phyloP scores from a whole-genome alignment of 352 stramenopile genomes.

The Pythium rhizo-oryzae region DNA sequence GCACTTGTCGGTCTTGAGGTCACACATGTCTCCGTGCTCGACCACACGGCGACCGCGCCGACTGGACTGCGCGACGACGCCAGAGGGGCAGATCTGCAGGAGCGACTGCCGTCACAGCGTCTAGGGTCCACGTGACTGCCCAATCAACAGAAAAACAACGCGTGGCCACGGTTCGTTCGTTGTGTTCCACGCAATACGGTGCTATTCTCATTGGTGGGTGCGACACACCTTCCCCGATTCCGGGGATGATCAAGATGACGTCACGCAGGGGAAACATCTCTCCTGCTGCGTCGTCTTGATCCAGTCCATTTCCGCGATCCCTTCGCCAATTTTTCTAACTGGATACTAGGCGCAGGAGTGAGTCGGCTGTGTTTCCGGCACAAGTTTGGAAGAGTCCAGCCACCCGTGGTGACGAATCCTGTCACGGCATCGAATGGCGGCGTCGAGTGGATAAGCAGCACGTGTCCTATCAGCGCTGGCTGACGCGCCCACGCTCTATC shows the following conservation, averaged over 20 bases:
- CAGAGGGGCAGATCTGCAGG: not conserved
- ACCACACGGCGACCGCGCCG: not conserved
- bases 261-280: not conserved
- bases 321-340: no score
- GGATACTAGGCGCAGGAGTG: no score
- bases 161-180: not conserved
- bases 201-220: no score
- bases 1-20: slow-evolving; percentile 6
- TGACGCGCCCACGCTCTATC: not conserved
- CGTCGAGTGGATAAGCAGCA: no score
- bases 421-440: not conserved
- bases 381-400: not conserved
- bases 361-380: no score
- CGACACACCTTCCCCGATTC: no score
- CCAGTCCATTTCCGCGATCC: no score
- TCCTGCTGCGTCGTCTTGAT: not conserved
- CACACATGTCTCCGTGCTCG: not conserved
- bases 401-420: not conserved
- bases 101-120: not conserved
- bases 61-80: not conserved
- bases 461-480: no score
- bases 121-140: no score
- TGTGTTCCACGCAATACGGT: no score
- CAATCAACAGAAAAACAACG: not conserved
- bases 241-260: not conserved